Evolutionary conservation across 2,329 filamentous ascomycete genomes (phyloP).

Genomic region (Microsporum audouinii): DNA sequence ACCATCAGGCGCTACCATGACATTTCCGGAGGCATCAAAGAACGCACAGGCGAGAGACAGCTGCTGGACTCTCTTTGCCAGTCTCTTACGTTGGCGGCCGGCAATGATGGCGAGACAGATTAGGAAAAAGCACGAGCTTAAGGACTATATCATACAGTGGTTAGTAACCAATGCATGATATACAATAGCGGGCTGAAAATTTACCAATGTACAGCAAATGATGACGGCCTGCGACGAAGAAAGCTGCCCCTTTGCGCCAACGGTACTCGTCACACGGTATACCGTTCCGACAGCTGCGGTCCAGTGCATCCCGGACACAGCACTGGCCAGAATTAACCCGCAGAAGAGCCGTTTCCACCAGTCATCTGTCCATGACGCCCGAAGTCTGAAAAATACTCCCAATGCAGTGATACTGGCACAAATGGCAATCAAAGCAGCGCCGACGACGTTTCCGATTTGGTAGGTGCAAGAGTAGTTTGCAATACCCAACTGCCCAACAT

Average conservation of each 20-base stretch:
- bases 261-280: slow-evolving; percentile 48
- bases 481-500: slow-evolving; percentile 73
- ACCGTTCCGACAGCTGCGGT: slow-evolving; percentile 59
- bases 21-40: slow-evolving; percentile 33
- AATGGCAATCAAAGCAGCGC: slow-evolving; percentile 60
- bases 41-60: slow-evolving; percentile 40
- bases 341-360: slow-evolving; percentile 64
- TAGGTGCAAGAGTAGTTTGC: slow-evolving; percentile 62
- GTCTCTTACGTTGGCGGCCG: slow-evolving; percentile 42
- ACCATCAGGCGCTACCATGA: slow-evolving; percentile 39
- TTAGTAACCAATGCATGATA: slow-evolving; percentile 5
- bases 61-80: slow-evolving; percentile 50
- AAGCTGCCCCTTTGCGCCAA: slow-evolving; percentile 31
- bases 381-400: slow-evolving; percentile 64
- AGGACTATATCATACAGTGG: slow-evolving; percentile 38
- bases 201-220: slow-evolving; percentile 59
- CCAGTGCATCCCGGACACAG: slow-evolving; percentile 83
- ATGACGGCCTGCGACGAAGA: slow-evolving; percentile 58
- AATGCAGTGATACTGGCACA: slow-evolving; percentile 59
- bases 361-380: slow-evolving; percentile 62
- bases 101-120: slow-evolving; percentile 45
- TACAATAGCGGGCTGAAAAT: not conserved
- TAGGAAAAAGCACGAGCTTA: slow-evolving; percentile 51
- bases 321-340: slow-evolving; percentile 56
- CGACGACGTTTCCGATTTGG: slow-evolving; percentile 48